Evolutionary conservation across 2,329 filamentous ascomycete genomes (phyloP).

Genomic region (Hypoxylon sp.): DNA sequence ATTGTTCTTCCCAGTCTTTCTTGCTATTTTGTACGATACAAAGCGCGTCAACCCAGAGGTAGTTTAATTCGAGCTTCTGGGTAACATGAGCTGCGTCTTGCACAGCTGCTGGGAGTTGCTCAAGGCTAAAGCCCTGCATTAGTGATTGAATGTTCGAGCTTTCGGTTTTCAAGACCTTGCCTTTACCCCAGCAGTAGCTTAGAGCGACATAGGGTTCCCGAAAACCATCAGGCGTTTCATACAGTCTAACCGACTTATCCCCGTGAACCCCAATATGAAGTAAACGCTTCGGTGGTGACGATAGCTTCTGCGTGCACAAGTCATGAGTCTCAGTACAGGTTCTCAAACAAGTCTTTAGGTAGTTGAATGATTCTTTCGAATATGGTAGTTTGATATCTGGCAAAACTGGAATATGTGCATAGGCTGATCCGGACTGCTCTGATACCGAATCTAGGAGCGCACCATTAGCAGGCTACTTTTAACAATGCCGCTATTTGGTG

Average conservation of each 20-base stretch:
- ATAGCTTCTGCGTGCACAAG: slow-evolving; percentile 8
- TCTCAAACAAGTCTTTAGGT: slow-evolving; percentile 16
- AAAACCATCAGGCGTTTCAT: slow-evolving; percentile 12
- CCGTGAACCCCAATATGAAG: background rate
- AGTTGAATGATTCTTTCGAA: slow-evolving; percentile 21
- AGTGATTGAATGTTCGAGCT: slow-evolving; percentile 12
- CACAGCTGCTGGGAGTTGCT: slow-evolving; percentile 6
- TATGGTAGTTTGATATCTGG: slow-evolving; percentile 17
- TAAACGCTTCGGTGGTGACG: slow-evolving; percentile 20
- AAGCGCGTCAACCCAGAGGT: slow-evolving; percentile 16
- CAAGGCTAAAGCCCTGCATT: slow-evolving; percentile 7
- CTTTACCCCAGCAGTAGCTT: slow-evolving; percentile 33
- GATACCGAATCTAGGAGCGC: slow-evolving; percentile 4
- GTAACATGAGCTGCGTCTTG: slow-evolving; percentile 47
- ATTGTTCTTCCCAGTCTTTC: slow-evolving; percentile 14
- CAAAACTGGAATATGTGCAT: slow-evolving; percentile 17
- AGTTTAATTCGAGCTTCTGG: slow-evolving; percentile 12
- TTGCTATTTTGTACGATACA: slow-evolving; percentile 16
- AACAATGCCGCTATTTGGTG: background rate
- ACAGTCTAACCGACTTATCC: slow-evolving; percentile 1
- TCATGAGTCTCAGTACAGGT: slow-evolving; percentile 21
- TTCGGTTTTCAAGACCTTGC: background rate
- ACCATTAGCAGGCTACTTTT: slow-evolving; percentile 9
- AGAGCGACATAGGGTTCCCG: slow-evolving; percentile 26
- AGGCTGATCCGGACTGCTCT: background rate